These are phyloP conservation scores for Aspergillus conjunctus DNA, from an alignment of 495 filamentous ascomycete species.

Conservation along the genomic window DNA sequence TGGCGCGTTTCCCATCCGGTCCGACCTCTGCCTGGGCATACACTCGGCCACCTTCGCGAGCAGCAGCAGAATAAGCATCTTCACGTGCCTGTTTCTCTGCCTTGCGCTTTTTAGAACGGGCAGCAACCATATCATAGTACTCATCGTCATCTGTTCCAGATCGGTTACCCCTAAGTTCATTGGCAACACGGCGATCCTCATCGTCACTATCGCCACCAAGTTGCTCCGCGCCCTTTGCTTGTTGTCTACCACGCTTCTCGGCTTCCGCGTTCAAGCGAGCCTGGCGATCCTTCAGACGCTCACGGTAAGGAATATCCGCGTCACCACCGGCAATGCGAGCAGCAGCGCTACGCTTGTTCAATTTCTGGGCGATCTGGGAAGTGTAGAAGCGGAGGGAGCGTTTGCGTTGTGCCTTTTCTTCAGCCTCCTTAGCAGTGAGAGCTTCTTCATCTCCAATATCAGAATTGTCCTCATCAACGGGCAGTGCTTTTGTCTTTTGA, in stretches of 20 bases:
- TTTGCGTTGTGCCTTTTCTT: conserved; percentile 82
- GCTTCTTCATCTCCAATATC: conserved; percentile 70
- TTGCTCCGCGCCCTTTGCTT: conserved; percentile 58
- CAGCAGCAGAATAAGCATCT: conserved; percentile 54
- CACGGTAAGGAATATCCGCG: conserved; percentile 85
- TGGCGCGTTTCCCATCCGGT: conserved; percentile 81
- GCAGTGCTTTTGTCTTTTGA: conserved; percentile 35
- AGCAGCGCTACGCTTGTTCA: conserved; percentile 79
- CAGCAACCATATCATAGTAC: conserved; percentile 87
- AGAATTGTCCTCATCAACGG: conserved; percentile 52
- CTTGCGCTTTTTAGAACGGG: conserved; percentile 69
- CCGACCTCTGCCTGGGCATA: conserved; percentile 58
- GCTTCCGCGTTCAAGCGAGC: conserved; percentile 83
- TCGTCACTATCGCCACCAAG: conserved; percentile 69
- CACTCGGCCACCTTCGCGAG: conserved; percentile 59
- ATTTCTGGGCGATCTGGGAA: conserved; percentile 90
- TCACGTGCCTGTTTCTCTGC: conserved; percentile 67
- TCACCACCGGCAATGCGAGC: conserved; percentile 88
- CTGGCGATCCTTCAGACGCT: conserved; percentile 82
- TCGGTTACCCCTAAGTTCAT: conserved; percentile 41
- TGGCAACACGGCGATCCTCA: conserved; percentile 45
- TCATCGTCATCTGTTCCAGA: conserved; percentile 60
- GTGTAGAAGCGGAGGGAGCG: conserved; percentile 95
- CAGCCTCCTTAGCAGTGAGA: conserved; percentile 64
- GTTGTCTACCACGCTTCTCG: conserved; percentile 75